Evolutionary conservation across 768 basidiomycete species (phyloP), one percentile per base, ranked within the genome.

Genomic region (Leccinum incarnatum): DNA sequence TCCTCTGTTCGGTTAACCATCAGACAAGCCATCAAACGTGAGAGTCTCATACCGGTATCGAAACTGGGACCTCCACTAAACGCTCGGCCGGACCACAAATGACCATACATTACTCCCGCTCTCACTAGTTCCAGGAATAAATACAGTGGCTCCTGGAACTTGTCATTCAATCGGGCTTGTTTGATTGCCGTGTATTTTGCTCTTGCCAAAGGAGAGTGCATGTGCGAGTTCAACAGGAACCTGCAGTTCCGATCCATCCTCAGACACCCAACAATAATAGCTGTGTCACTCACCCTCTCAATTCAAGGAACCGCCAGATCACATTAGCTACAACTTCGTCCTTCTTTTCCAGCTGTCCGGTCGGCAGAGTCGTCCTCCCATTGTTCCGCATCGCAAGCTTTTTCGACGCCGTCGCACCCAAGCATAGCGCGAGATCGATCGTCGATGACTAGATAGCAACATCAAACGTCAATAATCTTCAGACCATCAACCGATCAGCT

Each of bases 291-390:
- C 74, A 96, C 95, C 95, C 94, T 74, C 97, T 80, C 58, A 98
- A 78, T 73, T 98, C 96, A 56, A 99, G 82, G 83, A 98, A 98
- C 54, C 96, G 85, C 95, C 95, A 98, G 56, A 99, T 91, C 27
- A 96, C 95, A 70, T 99, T 99, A 8, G 95, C 95, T 4, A 99
- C 96, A 0, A 97, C 81, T 73, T 99, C 96, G 67, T 99, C 97
- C 77, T 98, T 98, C 78, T 97, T 98, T 60, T 98, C 96, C 25
- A 99, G 80, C 17, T 85, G 82, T 6, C 66, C 67, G 36, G 65
- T 67, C 25, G 76, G 67, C 37, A 74, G 64, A 53, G 67, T 78
- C n/a, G 72, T 67, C 76, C 87, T 90, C 42, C 81, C 72, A 27
- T 89, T 90, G 51, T 95, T 98, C 45, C 93, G 86, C 42, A 76